Conservation (phyloP, 2,329 filamentous ascomycete genomes). For the Colletotrichum viniferum region DNA sequence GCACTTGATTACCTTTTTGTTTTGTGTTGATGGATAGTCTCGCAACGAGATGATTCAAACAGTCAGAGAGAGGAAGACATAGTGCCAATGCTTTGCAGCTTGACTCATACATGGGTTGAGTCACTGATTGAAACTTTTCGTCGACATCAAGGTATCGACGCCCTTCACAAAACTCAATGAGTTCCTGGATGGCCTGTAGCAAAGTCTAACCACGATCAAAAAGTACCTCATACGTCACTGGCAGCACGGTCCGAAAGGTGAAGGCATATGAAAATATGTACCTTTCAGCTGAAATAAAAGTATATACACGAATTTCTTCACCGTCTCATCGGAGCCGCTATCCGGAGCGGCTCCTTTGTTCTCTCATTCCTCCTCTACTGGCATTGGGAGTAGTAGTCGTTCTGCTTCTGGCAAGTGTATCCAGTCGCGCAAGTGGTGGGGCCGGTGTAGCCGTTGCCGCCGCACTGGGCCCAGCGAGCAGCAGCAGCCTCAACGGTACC, state of each 20-base stretch:
- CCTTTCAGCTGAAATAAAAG: background rate
- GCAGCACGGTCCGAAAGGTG: background rate
- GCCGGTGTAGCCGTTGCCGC: conserved; percentile 38
- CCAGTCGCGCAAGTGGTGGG: conserved; percentile 37
- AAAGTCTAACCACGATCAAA: background rate
- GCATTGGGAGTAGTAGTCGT: conserved; percentile 48
- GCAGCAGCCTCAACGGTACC: conserved; percentile 22
- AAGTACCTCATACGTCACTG: background rate
- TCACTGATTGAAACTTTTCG: background rate
- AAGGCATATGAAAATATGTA: background rate
- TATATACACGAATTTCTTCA: conserved; percentile 13
- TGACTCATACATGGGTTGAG: background rate
- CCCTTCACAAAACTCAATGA: background rate
- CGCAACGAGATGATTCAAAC: background rate
- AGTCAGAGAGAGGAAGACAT: background rate
- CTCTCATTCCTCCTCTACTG: conserved; percentile 26
- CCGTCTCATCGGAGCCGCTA: background rate
- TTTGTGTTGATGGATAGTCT: background rate
- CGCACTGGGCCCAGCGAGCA: conserved; percentile 40
- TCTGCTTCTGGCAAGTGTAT: conserved; percentile 39
- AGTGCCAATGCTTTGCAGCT: background rate
- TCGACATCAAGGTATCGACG: background rate
- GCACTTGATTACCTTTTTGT: background rate
- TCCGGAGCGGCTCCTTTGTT: background rate
- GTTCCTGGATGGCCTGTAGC: background rate